Conservation (phyloP, 139 green algal genomes). For the Microglena sp. region DNA sequence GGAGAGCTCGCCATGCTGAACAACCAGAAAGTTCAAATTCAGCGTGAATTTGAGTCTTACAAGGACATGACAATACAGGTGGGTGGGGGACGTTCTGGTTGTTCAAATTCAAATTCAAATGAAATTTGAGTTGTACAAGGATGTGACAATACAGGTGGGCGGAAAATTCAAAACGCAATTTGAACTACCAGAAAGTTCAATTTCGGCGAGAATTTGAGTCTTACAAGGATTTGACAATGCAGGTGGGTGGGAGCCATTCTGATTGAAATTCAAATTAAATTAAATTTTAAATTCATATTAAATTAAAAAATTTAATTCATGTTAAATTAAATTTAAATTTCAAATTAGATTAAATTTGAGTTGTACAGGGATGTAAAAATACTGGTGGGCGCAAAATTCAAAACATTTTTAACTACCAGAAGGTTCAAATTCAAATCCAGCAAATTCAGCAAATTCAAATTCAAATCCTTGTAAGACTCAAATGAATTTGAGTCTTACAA, state of each 20-base stretch:
- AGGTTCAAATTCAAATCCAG: slow-evolving; percentile 39
- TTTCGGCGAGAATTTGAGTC: slow-evolving; percentile 42
- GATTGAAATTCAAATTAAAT: no score
- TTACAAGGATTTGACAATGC: slow-evolving; percentile 30
- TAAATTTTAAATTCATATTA: no score
- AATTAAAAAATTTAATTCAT: no score
- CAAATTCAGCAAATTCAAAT: no score
- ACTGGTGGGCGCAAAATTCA: no score
- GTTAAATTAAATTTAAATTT: no score
- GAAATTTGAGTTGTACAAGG: slow-evolving; percentile 42
- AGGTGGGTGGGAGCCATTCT: no score
- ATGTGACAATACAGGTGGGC: slow-evolving; percentile 28
- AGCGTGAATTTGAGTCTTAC: slow-evolving; percentile 45
- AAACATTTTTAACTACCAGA: slow-evolving; percentile 29
- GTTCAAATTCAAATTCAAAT: slow-evolving; percentile 38
- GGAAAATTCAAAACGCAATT: no score
- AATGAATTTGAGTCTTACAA: slow-evolving; percentile 44
- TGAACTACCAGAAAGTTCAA: slow-evolving; percentile 39
- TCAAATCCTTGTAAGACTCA: no score
- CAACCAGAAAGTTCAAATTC: slow-evolving; percentile 36
- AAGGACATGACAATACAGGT: slow-evolving; percentile 31
- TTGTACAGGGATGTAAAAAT: no score
- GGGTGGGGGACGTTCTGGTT: no score
- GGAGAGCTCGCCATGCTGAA: slow-evolving; percentile 29
- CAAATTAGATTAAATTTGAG: no score